Evolutionary conservation across 2,329 filamentous ascomycete species (phyloP).

Genomic region (Aspergillus sp.): DNA sequence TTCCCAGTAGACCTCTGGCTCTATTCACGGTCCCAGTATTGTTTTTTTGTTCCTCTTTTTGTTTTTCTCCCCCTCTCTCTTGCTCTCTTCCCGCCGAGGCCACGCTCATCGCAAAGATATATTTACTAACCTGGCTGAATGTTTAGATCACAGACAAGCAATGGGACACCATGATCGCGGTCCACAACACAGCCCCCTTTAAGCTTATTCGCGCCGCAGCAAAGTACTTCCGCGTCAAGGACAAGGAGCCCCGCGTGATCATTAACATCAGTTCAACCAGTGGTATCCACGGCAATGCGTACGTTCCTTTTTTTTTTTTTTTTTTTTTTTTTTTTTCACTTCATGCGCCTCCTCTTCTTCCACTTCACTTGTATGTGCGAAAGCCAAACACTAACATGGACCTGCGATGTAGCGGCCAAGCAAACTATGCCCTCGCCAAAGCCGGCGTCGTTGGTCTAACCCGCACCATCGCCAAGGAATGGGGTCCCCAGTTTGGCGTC

Average conservation of each 20-base stretch:
- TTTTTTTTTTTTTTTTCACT: not conserved
- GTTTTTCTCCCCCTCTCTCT: not conserved
- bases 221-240: conserved; percentile 85
- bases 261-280: conserved; percentile 84
- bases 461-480: conserved; percentile 90
- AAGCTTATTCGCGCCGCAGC: conserved; percentile 78
- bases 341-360: conserved; percentile 1
- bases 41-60: not conserved
- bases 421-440: conserved; percentile 86
- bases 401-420: conserved; percentile 63
- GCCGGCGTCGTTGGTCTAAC: conserved; percentile 81
- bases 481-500: conserved; percentile 83
- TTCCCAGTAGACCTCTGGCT: not conserved
- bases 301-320: conserved; percentile 22
- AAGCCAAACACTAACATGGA: not conserved
- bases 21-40: not conserved
- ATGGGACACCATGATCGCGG: conserved; percentile 83
- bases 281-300: conserved; percentile 81
- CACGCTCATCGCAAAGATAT: not conserved
- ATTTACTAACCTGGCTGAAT: not conserved
- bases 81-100: not conserved
- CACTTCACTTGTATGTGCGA: not conserved
- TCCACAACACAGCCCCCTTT: conserved; percentile 87
- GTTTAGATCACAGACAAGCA: conserved; percentile 78
- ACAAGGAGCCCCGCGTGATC: conserved; percentile 76